A percentile compares a stretch with the other conserved stretches of the same genome.
Conservation (phyloP, 768 basidiomycete species). For the Leccinum disarticulatum region DNA sequence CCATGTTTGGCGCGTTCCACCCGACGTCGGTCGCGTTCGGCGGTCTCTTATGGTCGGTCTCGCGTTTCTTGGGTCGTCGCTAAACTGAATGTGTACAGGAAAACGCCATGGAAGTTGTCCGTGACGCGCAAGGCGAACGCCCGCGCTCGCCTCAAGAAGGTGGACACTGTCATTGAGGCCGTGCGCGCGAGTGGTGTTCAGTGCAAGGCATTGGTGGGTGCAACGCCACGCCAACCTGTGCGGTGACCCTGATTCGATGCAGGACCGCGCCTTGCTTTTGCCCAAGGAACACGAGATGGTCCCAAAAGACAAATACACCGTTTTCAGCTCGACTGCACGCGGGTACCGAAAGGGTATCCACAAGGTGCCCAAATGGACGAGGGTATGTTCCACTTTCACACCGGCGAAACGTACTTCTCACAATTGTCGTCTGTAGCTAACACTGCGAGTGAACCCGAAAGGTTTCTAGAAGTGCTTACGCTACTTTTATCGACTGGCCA, state of each 20-base stretch:
- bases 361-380: conserved; percentile 96
- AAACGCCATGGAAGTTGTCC: conserved; percentile 92
- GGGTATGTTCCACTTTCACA: conserved; percentile 50
- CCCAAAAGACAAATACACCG: conserved; percentile 92
- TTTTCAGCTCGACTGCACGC: conserved; percentile 64
- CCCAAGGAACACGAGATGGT: conserved; percentile 95
- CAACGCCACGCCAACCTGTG: neutral
- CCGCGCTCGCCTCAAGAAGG: conserved; percentile 83
- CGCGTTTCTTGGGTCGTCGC: neutral
- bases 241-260: neutral
- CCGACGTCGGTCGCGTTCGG: conserved; percentile 61
- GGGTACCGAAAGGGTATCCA: conserved; percentile 95
- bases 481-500: conserved; percentile 15
- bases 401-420: conserved; percentile 2
- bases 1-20: conserved; percentile 86
- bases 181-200: conserved; percentile 80
- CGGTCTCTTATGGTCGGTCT: conserved; percentile 80
- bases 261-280: conserved; percentile 75
- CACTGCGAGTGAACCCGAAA: conserved; percentile 83
- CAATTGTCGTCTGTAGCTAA: conserved; percentile 52
- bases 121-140: conserved; percentile 90
- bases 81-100: conserved; percentile 52
- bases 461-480: conserved; percentile 63
- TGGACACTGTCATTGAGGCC: conserved; percentile 90
- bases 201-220: conserved; percentile 71